phyloP scores from a whole-genome alignment of 768 basidiomycete genomes.

The Pisolithus sp. region DNA sequence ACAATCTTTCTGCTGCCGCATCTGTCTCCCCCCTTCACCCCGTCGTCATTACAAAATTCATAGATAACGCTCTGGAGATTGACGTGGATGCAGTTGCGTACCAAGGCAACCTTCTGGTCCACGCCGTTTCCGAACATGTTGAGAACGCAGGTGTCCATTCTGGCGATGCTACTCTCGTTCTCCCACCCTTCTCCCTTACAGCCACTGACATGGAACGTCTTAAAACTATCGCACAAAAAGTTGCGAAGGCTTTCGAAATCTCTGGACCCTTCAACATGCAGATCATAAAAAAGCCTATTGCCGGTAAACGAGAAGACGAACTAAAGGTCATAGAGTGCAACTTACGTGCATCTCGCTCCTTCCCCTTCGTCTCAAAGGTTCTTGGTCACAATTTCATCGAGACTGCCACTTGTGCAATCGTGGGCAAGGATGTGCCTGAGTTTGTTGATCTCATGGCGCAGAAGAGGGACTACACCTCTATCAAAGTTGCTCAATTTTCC shows the following conservation, averaged over 20 bases:
- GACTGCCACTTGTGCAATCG: constrained; percentile 82
- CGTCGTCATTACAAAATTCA: constrained; percentile 98
- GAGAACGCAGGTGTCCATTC: constrained; percentile 99
- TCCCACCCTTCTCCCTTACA: constrained; percentile 84
- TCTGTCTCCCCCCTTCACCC: constrained; percentile 95
- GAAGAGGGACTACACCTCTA: constrained; percentile 83
- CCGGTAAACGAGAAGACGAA: constrained; percentile 46
- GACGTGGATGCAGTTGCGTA: constrained; percentile 97
- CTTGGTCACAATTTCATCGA: constrained; percentile 97
- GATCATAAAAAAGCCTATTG: constrained; percentile 77
- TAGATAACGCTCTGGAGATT: constrained; percentile 95
- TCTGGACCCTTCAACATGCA: constrained; percentile 99
- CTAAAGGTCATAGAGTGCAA: constrained; percentile 99
- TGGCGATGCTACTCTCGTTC: constrained; percentile 94
- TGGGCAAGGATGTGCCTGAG: constrained; percentile 79
- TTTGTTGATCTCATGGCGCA: constrained; percentile 89
- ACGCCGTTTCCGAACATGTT: constrained; percentile 96
- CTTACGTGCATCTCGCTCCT: constrained; percentile 92
- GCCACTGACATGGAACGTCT: constrained; percentile 76
- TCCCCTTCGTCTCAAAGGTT: constrained; percentile 99
- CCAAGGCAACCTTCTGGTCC: constrained; percentile 85
- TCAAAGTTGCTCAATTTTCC: constrained; percentile 98
- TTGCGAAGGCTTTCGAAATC: constrained; percentile 90
- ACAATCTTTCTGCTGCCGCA: constrained; percentile 95
- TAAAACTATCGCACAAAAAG: constrained; percentile 92